Base-by-base conservation (phyloP, 495 filamentous ascomycete species). In the Viridothelium virens region DNA sequence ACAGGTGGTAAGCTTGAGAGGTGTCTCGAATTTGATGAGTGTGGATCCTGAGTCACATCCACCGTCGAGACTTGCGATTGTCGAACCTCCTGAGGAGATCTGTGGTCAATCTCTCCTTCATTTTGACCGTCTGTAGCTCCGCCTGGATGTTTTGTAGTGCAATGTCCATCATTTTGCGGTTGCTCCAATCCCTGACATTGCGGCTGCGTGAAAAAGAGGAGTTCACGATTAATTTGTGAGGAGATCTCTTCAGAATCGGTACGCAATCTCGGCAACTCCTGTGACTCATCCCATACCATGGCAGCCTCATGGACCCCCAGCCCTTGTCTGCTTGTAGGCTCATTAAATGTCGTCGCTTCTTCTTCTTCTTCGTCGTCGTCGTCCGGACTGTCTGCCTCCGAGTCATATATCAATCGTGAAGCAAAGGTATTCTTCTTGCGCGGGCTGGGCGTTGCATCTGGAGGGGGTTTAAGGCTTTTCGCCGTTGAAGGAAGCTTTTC, bases 41-140 rank as follows among this genome's bases (percentile, higher is more conserved):
- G 14, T 34, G 53, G 25, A 7, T 59, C 53, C 6, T 59, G 53
- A 18, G 25, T 59, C 18, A 59, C 53, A 36, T 59, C 53, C 25
- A 59, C 53, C 2, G 53, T 59, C 7, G 53, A 59, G 53, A 59
- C 31, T 59, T 59, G 53, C 53, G 53, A 59, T 14, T 18, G 53
- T 34, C 6, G n/a, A 59, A 59, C 25, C 5, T 25, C n/a, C 18
- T 53, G 12, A 53, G 18, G 0, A 53, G 53, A 36, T 4, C 36
- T 36, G 53, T 3, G 11, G 3, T 10, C 36, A 7, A 1, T 5
- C 3, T 36, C 6, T 18, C 10, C n/a, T 5, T 10, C 14, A 59
- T 36, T 59, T 11, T 25, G 25, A 6, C 53, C 18, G 11, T 18
- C 53, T 7, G 0, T 36, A 36, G 11, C 18, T n/a, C 33, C n/a